Base-by-base conservation (phyloP, 2,329 filamentous ascomycete species). In the Monilinia laxa region DNA sequence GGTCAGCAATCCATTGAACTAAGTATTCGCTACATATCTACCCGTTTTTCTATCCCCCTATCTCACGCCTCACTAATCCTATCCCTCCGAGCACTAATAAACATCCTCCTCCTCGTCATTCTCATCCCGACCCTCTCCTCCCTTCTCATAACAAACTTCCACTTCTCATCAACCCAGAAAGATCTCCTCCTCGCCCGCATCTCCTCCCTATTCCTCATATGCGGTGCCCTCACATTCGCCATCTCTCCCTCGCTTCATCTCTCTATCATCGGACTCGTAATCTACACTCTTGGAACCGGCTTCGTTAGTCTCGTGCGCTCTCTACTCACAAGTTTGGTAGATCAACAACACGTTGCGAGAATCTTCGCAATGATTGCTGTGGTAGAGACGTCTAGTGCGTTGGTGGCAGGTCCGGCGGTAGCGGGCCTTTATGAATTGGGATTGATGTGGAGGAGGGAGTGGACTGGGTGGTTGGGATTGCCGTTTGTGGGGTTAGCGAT, bases 241-340 rank as follows among this genome's bases (percentile, higher is more conserved):
- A 25, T 64, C 1, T 68, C 68, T 28, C 70, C 72, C 11, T 74
- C 70, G 9, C 65, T 75, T 2, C 62, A 60, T 1, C 45, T 74
- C 1, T 70, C 71, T 4, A 68, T 75, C 9, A 18, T 70, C 16
- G 74, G 72, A 0, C 42, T 75, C 18, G 58, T 69, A 4, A 66
- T 74, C 7, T 74, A 64, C 47, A 74, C 73, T 2, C 58, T 76
- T 6, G 75, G 75, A 10, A 71, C 60, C 0, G 75, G 74, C 3
- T 73, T 71, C n/a, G 42, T 54, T 1, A 59, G 71, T 0, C 35
- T 75, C 4, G 63, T 53, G 6, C 54, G 74, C 2, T 70, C 70
- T 11, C 54, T 76, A 3, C 68, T 74, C n/a, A 74, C 74, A 2
- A 68, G 66, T 2, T 31, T 75, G 4, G 71, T 76, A 1, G 71